Base-by-base conservation (phyloP, 495 filamentous ascomycete species). In the Penicillium coprophilum region DNA sequence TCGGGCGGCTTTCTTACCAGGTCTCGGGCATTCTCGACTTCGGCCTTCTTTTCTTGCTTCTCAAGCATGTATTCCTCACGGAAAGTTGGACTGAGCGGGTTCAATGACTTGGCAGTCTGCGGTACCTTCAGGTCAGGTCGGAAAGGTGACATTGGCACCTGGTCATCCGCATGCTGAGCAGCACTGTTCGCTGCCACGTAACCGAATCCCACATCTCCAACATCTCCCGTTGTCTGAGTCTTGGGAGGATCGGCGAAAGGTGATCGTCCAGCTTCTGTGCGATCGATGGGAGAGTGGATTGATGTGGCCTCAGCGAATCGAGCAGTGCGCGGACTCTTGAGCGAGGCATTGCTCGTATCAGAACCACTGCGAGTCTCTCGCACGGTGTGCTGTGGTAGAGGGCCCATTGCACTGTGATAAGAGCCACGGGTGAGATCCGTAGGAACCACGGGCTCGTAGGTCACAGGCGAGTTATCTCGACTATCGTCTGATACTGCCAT, bases 301-400 rank as follows among this genome's bases (percentile, higher is more conserved):
- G 90, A 80, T 7, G 92, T 96, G 31, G 91, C 91, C 76, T 96
- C 92, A 38, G 90, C 90, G 65, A 96, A 96, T 58, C 92, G 88
- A 58, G 92, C 86, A 46, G 89, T 90, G 56, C 92, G 83, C 31
- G 88, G 88, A 27, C 87, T 81, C 75, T 87, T 91, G 46, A 95
- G 74, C 17, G 91, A 88, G 23, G 85, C 84, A 21, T 76, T 78
- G 23, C 81, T 69, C 15, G 69, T 72, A 46, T 77, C 75, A 9
- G 73, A 72, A 39, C 64, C 71, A 54, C 58, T 67, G 34, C 62
- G 68, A 62, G 55, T 65, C 57, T 62, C 63, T 55, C 52, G 62
- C 32, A 57, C 56, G 10, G 64, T 56, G 8, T 60, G 66, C 45
- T 69, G 65, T 49, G 60, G 48, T 30, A 47, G 46, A 11, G 60